A percentile compares a stretch with the other conserved stretches of the same genome.
Evolutionary conservation across 2,329 filamentous ascomycete genomes (phyloP).

Genomic region (Arthrobotrys musiformis): DNA sequence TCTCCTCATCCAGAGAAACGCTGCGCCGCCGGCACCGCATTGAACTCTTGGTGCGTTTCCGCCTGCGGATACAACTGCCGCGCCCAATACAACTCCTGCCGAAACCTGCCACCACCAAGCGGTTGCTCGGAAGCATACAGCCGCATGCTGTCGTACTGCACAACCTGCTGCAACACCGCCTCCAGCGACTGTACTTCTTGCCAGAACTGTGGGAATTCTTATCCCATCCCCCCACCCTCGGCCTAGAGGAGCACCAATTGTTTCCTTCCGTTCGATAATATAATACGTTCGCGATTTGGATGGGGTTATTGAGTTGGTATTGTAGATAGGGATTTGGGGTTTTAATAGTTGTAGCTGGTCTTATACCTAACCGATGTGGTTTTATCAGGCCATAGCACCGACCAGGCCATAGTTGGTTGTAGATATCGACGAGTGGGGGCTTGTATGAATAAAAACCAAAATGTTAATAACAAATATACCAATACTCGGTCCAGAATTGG

Average conservation of each 20-base stretch:
- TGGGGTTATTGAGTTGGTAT: background rate
- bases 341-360: too few species aligned
- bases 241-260: background rate
- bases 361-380: too few species aligned
- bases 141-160: conserved; percentile 31
- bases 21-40: conserved; percentile 10
- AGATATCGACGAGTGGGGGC: too few species aligned
- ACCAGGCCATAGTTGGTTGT: too few species aligned
- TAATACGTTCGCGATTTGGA: background rate
- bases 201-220: conserved; percentile 36
- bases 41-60: conserved; percentile 17
- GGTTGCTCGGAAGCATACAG: conserved; percentile 27
- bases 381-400: too few species aligned
- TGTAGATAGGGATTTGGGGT: background rate
- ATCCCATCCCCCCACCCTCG: background rate
- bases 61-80: conserved; percentile 52
- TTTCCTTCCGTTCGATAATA: background rate
- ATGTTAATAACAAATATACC: too few species aligned
- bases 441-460: too few species aligned
- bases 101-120: conserved; percentile 9
- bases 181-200: conserved; percentile 2
- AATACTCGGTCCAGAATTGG: too few species aligned
- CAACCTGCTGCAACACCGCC: background rate
- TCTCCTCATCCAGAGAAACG: conserved; percentile 31
- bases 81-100: conserved; percentile 25